phyloP scores from a whole-genome alignment of 805 yeast species.

The Wilhelminamyces savonicus region DNA sequence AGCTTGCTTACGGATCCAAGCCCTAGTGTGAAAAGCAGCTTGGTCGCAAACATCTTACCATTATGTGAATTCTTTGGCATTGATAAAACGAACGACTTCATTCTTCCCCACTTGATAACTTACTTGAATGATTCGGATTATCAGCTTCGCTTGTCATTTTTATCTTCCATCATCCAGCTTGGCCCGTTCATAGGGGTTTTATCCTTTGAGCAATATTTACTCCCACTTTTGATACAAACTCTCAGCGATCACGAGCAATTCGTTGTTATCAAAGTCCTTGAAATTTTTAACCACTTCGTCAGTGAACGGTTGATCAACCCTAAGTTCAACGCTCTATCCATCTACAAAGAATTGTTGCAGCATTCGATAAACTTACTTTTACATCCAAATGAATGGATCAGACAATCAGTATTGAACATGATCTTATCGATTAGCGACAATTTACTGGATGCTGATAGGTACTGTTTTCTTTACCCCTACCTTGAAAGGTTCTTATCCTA shows the following conservation, averaged over 20 bases:
- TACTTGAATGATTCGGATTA: constrained; percentile 77
- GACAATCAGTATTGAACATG: constrained; percentile 60
- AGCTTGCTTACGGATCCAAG: constrained; percentile 64
- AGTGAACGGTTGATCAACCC: constrained; percentile 26
- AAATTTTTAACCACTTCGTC: constrained; percentile 30
- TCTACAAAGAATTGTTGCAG: constrained; percentile 28
- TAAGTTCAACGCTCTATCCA: constrained; percentile 29
- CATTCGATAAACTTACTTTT: constrained; percentile 49
- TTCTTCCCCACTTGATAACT: constrained; percentile 85
- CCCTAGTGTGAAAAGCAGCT: constrained; percentile 59
- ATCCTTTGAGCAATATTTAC: constrained; percentile 78
- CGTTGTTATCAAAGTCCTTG: constrained; percentile 65
- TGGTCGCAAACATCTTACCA: constrained; percentile 67
- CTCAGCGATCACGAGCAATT: constrained; percentile 78
- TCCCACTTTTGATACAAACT: constrained; percentile 81
- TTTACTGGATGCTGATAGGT: constrained; percentile 69
- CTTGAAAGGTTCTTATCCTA: constrained; percentile 70
- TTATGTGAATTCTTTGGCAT: constrained; percentile 79
- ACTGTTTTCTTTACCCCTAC: constrained; percentile 78
- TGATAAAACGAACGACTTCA: constrained; percentile 81
- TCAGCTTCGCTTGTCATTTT: constrained; percentile 61
- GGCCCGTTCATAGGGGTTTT: constrained; percentile 78
- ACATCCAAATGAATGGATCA: constrained; percentile 85
- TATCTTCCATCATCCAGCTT: constrained; percentile 63
- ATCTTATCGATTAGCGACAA: constrained; percentile 57